These are phyloP conservation scores for Aciculoconidium aculeatum DNA, from an alignment of 805 yeast genomes.

Conservation along the genomic window DNA sequence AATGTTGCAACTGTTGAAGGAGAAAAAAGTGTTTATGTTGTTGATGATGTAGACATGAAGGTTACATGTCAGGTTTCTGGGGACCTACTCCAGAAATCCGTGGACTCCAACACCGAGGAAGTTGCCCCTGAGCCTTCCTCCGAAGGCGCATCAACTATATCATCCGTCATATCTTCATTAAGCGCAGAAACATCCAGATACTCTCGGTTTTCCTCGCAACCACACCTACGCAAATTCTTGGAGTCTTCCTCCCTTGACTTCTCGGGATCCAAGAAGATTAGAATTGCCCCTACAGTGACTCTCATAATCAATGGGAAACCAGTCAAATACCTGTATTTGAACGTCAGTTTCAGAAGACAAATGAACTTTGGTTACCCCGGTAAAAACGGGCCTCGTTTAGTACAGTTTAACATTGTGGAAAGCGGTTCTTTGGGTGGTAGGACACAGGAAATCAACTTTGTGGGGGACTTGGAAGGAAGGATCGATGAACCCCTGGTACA, in stretches of 20 bases:
- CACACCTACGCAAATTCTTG: slow-evolving; percentile 39
- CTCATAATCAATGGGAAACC: slow-evolving; percentile 31
- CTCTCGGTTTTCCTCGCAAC: slow-evolving; percentile 30
- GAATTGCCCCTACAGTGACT: slow-evolving; percentile 34
- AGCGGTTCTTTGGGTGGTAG: slow-evolving; percentile 59
- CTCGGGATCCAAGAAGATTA: slow-evolving; percentile 28
- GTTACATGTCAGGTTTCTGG: slow-evolving; percentile 36
- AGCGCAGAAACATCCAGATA: slow-evolving; percentile 20
- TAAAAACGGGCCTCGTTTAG: slow-evolving; percentile 17
- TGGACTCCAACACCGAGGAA: too few species aligned
- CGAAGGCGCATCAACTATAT: too few species aligned
- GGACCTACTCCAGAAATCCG: slow-evolving; percentile 20
- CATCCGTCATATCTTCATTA: too few species aligned
- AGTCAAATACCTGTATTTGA: slow-evolving; percentile 41
- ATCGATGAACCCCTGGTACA: slow-evolving; percentile 18
- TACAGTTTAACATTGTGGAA: slow-evolving; percentile 44
- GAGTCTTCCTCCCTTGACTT: slow-evolving; percentile 32
- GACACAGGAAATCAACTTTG: slow-evolving; percentile 42
- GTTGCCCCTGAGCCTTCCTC: too few species aligned
- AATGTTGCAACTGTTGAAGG: slow-evolving; percentile 40
- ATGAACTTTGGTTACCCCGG: slow-evolving; percentile 32
- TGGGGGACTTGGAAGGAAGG: slow-evolving; percentile 26
- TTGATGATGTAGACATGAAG: slow-evolving; percentile 41
- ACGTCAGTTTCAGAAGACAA: slow-evolving; percentile 39
- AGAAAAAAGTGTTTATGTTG: slow-evolving; percentile 40